A percentile compares a stretch with the other conserved stretches of the same genome.
Evolutionary conservation across 2,329 filamentous ascomycete species (phyloP).

Genomic region (Talaromyces sp.): DNA sequence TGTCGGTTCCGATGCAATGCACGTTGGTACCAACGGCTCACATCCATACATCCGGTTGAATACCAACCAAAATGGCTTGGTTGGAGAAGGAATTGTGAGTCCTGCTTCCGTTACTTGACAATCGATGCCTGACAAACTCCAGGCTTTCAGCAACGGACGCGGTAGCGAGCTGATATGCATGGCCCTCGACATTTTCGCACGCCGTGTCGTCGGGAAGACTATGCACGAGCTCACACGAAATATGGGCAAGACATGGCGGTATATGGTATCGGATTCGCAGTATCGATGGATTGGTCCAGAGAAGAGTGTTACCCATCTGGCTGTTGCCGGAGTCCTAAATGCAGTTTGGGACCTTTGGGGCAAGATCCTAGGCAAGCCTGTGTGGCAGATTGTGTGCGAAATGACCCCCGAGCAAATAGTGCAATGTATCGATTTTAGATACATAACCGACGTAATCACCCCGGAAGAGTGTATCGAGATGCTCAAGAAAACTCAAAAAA

Average conservation of each 20-base stretch:
- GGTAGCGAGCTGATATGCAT: slow-evolving; percentile 90
- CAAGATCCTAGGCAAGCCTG: slow-evolving; percentile 77
- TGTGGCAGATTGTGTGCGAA: slow-evolving; percentile 84
- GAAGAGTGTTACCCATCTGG: slow-evolving; percentile 90
- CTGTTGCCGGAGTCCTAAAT: slow-evolving; percentile 82
- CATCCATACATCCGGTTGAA: slow-evolving; percentile 16
- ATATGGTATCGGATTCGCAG: slow-evolving; percentile 86
- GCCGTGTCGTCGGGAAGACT: slow-evolving; percentile 70
- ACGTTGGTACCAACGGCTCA: slow-evolving; percentile 13
- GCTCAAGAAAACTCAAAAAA: slow-evolving; percentile 61
- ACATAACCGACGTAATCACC: slow-evolving; percentile 90
- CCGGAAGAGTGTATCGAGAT: slow-evolving; percentile 75
- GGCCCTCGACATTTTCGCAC: slow-evolving; percentile 73
- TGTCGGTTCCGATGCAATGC: slow-evolving; percentile 53
- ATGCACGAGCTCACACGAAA: slow-evolving; percentile 72
- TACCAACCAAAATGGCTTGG: slow-evolving; percentile 15
- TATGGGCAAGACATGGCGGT: slow-evolving; percentile 88
- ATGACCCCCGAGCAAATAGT: slow-evolving; percentile 88
- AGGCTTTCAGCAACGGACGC: slow-evolving; percentile 54
- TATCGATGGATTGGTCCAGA: slow-evolving; percentile 91
- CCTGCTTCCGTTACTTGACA: too few species aligned
- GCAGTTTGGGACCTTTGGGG: slow-evolving; percentile 96
- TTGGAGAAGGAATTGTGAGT: slow-evolving; percentile 7
- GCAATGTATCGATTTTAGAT: slow-evolving; percentile 84
- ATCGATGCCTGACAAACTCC: background rate